A percentile compares a stretch with the other conserved stretches of the same genome.
Conservation (phyloP, 371 early-diverging fungal species). For the Lichtheimia hyalospora region DNA sequence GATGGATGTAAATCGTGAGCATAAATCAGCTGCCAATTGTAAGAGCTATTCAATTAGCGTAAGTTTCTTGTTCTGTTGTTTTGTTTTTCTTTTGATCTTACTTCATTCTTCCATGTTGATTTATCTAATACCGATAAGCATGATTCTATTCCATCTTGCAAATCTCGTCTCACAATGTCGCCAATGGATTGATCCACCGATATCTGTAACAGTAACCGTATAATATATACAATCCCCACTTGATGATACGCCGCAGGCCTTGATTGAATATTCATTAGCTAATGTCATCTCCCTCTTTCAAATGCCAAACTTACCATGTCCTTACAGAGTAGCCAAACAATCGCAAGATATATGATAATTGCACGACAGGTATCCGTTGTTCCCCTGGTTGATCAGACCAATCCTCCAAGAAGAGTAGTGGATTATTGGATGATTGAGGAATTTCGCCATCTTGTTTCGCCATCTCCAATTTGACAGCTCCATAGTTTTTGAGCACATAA, state of each 20-base stretch:
- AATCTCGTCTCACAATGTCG: constrained; percentile 18
- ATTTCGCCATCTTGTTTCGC: background rate
- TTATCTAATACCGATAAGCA: constrained; percentile 2
- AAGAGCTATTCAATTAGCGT: background rate
- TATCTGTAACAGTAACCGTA: constrained; percentile 28
- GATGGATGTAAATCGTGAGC: constrained; percentile 9
- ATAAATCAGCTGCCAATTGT: constrained; percentile 13
- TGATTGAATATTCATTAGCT: background rate
- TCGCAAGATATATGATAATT: constrained; percentile 28
- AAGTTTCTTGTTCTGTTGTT: too few species aligned
- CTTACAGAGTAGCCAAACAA: constrained; percentile 36
- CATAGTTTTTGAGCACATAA: constrained; percentile 14
- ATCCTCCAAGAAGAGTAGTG: constrained; percentile 6
- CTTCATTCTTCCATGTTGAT: constrained; percentile 21
- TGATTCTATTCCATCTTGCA: constrained; percentile 28
- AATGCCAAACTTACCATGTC: constrained; percentile 14
- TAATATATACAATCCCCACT: constrained; percentile 19
- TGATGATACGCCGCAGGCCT: constrained; percentile 31
- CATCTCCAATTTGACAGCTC: constrained; percentile 14
- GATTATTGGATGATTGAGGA: background rate
- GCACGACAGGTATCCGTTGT: constrained; percentile 27
- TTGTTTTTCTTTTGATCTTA: background rate
- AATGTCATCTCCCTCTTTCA: background rate
- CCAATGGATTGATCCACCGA: constrained; percentile 28
- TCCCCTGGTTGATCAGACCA: constrained; percentile 10